Evolutionary conservation across 352 stramenopile genomes (phyloP).

Genomic region (Phytophthora sp.): DNA sequence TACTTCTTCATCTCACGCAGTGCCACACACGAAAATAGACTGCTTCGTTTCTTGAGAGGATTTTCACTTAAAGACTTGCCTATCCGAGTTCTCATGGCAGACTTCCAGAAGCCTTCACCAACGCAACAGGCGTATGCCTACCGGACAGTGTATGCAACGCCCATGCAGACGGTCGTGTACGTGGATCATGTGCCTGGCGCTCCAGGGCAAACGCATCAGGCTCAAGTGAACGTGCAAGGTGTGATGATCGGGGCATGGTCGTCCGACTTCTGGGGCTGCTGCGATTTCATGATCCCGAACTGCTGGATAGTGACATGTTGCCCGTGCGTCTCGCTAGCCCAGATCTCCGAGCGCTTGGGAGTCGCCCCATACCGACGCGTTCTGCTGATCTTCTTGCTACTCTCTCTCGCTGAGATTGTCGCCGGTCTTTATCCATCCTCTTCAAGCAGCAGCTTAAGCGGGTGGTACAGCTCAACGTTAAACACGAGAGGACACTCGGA

Average conservation of each 20-base stretch:
- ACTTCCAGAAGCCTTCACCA: slow-evolving; percentile 26
- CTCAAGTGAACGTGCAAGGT: slow-evolving; percentile 14
- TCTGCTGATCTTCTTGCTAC: slow-evolving; percentile 36
- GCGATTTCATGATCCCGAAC: slow-evolving; percentile 50
- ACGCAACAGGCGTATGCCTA: slow-evolving; percentile 16
- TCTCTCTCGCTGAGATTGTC: slow-evolving; percentile 42
- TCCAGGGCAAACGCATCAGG: slow-evolving; percentile 3
- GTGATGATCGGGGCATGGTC: slow-evolving; percentile 37
- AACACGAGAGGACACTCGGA: background rate
- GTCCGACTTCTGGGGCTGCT: slow-evolving; percentile 50
- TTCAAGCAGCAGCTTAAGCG: slow-evolving; percentile 1
- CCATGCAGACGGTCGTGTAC: slow-evolving; percentile 28
- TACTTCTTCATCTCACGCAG: too few species aligned
- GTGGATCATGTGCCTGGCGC: slow-evolving; percentile 5
- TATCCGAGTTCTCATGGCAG: slow-evolving; percentile 11
- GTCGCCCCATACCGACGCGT: slow-evolving; percentile 36
- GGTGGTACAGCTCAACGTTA: slow-evolving; percentile 8
- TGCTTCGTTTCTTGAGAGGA: too few species aligned
- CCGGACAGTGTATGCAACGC: slow-evolving; percentile 20
- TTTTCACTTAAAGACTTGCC: slow-evolving; percentile 18
- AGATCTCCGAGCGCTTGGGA: slow-evolving; percentile 49
- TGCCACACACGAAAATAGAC: too few species aligned
- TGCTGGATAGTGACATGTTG: slow-evolving; percentile 53
- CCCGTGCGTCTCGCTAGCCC: slow-evolving; percentile 55
- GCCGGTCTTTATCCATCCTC: slow-evolving; percentile 17